Conservation (phyloP, 2,329 filamentous ascomycete species). For the Fusarium continuum region DNA sequence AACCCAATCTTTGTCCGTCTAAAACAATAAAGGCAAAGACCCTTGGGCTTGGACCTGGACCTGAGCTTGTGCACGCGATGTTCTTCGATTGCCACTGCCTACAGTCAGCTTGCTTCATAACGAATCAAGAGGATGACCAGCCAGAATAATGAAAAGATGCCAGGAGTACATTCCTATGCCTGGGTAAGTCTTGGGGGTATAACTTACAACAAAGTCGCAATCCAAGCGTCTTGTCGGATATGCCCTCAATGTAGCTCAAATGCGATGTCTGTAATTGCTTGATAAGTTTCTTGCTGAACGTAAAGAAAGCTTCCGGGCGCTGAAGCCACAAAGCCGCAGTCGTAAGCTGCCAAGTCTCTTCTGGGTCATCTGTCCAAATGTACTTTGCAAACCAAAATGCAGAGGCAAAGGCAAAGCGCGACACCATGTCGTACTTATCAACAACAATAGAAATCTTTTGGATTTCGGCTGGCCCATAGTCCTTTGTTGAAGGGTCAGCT, state of each 20-base stretch:
- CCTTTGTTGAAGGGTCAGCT: neutral
- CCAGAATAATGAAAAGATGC: too few relatives aligned
- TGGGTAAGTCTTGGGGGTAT: neutral
- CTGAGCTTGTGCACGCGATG: slow-evolving; percentile 8
- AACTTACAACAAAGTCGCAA: slow-evolving; percentile 23
- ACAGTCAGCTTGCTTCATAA: too few relatives aligned
- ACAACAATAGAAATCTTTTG: slow-evolving; percentile 12
- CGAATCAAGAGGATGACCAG: too few relatives aligned
- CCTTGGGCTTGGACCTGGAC: neutral
- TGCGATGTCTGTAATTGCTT: slow-evolving; percentile 11
- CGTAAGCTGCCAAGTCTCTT: slow-evolving; percentile 21
- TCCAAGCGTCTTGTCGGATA: slow-evolving; percentile 5
- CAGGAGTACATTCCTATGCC: too few relatives aligned
- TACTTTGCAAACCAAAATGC: slow-evolving; percentile 21
- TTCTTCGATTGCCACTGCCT: slow-evolving; percentile 21
- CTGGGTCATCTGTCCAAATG: slow-evolving; percentile 12
- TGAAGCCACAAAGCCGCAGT: slow-evolving; percentile 13
- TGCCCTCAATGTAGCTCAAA: neutral
- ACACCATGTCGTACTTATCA: slow-evolving; percentile 22
- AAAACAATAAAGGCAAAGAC: slow-evolving; percentile 23
- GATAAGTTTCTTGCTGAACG: slow-evolving; percentile 15
- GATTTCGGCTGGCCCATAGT: slow-evolving; percentile 9
- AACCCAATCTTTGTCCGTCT: slow-evolving; percentile 8
- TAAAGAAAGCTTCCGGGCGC: slow-evolving; percentile 13
- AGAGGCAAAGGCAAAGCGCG: slow-evolving; percentile 17